A percentile compares a stretch with the other conserved stretches of the same genome.
Evolutionary conservation across 2,329 filamentous ascomycete genomes (phyloP).

Genomic region (Scedosporium dehoogii): DNA sequence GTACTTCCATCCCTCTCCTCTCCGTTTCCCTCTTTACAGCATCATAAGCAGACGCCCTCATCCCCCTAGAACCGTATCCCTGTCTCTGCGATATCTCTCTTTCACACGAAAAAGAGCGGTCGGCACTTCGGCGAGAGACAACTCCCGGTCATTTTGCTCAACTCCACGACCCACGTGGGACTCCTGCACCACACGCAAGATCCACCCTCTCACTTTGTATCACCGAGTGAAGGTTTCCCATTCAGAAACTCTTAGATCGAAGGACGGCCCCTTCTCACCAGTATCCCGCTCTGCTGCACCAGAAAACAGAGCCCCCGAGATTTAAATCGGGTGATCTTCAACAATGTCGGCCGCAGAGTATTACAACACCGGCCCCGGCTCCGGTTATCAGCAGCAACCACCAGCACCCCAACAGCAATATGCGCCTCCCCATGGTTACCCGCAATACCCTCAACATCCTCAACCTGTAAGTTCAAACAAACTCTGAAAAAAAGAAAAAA

Average conservation of each 20-base stretch:
- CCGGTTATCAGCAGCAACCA: not conserved
- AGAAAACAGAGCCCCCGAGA: not conserved
- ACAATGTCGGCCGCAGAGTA: conserved; percentile 6
- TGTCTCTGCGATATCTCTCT: too few relatives aligned
- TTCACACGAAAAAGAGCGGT: too few relatives aligned
- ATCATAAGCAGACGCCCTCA: too few relatives aligned
- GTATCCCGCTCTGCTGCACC: not conserved
- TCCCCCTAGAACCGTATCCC: too few relatives aligned
- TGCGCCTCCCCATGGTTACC: not conserved
- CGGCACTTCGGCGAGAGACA: too few relatives aligned
- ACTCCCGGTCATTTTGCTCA: not conserved
- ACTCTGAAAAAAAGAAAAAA: too few relatives aligned
- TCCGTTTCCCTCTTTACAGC: too few relatives aligned
- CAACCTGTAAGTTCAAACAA: conserved; percentile 23
- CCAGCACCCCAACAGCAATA: conserved; percentile 3
- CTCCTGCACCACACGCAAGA: not conserved
- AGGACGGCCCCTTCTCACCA: too few relatives aligned
- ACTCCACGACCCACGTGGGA: not conserved
- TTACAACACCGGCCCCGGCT: conserved; percentile 5
- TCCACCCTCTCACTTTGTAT: not conserved
- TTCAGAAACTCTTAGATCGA: too few relatives aligned
- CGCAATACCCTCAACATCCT: conserved; percentile 26
- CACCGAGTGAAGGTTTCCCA: too few relatives aligned
- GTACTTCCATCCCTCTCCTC: too few relatives aligned
- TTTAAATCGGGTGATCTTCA: not conserved